Conservation (phyloP, 164 flowering plant genomes). For the Tetrastigma voinierianum region DNA sequence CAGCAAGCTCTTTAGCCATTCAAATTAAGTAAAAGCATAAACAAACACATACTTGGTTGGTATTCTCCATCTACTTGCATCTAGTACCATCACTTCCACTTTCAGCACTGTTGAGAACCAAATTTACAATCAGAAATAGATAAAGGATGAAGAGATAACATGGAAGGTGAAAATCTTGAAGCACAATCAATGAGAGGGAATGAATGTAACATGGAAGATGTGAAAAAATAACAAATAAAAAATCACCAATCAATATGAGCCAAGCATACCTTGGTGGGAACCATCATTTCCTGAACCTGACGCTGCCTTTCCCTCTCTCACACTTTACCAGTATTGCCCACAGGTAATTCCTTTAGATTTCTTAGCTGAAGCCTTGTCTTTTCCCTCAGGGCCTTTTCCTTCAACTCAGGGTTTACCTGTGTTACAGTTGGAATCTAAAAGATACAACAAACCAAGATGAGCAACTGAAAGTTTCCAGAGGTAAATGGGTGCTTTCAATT, state of each 20-base stretch:
- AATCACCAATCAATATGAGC: too few species aligned
- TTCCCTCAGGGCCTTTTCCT: conserved; percentile 54
- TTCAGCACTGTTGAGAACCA: conserved; percentile 55
- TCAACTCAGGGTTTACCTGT: conserved; percentile 44
- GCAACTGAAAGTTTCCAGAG: background rate
- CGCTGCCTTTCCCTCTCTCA: conserved; percentile 64
- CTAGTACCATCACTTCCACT: conserved; percentile 78
- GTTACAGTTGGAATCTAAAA: conserved; percentile 49
- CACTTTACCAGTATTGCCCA: conserved; percentile 51
- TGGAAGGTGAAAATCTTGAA: background rate
- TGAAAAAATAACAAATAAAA: background rate
- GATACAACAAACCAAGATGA: background rate
- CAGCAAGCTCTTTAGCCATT: background rate
- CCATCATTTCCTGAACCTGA: conserved; percentile 92
- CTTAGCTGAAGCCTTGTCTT: conserved; percentile 50
- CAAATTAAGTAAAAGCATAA: background rate
- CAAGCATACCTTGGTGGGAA: conserved; percentile 68
- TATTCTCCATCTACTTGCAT: conserved; percentile 74
- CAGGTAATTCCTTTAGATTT: conserved; percentile 64
- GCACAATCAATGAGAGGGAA: background rate
- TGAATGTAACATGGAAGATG: background rate
- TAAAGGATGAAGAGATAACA: background rate
- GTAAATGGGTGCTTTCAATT: background rate
- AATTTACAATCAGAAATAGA: conserved; percentile 7
- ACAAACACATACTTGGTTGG: conserved; percentile 40